A percentile compares a stretch with the other conserved stretches of the same genome.
These are phyloP conservation scores for Leishmania arabica DNA, from an alignment of 208 protist species.

Conservation along the genomic window DNA sequence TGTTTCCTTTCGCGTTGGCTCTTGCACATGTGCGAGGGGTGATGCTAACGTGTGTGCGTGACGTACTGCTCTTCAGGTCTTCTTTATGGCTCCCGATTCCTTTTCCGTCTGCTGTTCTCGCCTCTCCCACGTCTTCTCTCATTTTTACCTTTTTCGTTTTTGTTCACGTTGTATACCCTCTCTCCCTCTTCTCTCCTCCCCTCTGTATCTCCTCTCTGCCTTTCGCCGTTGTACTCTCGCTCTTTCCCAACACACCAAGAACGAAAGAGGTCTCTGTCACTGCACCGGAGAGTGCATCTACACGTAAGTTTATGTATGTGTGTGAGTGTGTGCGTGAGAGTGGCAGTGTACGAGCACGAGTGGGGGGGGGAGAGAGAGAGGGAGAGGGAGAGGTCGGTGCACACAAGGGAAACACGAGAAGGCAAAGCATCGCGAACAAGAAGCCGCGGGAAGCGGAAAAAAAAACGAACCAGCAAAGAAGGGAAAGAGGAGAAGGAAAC, in stretches of 20 bases:
- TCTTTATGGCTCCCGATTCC: neutral
- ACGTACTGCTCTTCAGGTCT: neutral
- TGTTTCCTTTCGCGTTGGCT: neutral
- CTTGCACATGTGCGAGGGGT: neutral
- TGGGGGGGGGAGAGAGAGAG: neutral
- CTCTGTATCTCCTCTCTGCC: neutral
- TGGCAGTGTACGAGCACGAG: neutral
- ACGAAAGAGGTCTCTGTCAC: neutral
- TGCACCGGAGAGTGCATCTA: neutral
- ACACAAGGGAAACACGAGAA: neutral
- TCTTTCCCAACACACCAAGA: neutral
- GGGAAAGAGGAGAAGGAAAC: neutral
- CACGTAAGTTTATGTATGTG: neutral
- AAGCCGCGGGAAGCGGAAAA: neutral
- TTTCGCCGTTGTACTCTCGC: neutral
- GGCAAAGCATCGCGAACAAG: neutral
- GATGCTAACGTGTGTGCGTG: neutral
- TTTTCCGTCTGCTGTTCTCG: neutral
- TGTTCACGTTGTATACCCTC: neutral
- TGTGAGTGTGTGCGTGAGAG: too few relatives aligned
- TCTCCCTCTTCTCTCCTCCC: neutral
- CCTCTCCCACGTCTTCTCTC: neutral
- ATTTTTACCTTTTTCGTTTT: neutral
- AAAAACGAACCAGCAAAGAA: neutral
- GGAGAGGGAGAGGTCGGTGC: neutral